Base-by-base conservation (phyloP, 495 filamentous ascomycete genomes). In the Penicillium subrubescens region DNA sequence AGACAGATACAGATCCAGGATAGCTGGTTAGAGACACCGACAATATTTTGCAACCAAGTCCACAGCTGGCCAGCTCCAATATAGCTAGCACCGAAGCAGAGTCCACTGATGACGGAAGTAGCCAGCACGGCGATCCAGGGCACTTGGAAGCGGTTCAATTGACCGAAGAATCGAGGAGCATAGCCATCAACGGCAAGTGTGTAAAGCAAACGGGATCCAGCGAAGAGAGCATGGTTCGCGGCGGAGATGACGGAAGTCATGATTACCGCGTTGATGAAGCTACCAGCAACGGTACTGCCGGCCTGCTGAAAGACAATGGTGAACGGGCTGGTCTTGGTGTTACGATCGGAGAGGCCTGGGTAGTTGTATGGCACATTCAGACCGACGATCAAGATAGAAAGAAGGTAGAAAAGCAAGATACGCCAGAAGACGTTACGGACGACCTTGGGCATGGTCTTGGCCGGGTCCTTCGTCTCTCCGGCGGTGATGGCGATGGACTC, bases 21-120 rank as follows among this genome's bases (percentile, higher is more conserved):
- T 6, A 89, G 73, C 71, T 88, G 86, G 65, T 88, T 89, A 0
- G 85, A 87, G 14, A 89, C 86, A 14, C 86, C 86, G 46, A 88
- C 86, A 58, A 89, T 81, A 53, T 84, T 84, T 62, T 86, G 84
- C 34, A 87, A 68, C 85, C 85, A 87, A 4, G 77, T 80, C 84
- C 84, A 87, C 5, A 83, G 59, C 55, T 86, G 76, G 17, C 86
- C 86, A 0, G 86, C 86, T 0, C 87, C 86, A 59, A 88, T 87
- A 46, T 86, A 88, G 63, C 81, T 84, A 2, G 84, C 84, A 23
- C 85, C 86, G 57, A 88, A 89, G 61, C 84, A 86, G 4, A 88
- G 77, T 6, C 81, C 83, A 60, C 81, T 84, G 44, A 88, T 82
- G 8, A 80, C 66, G 0, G 81, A 82, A 2, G 85, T 88, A 3